Evolutionary conservation across 1,139 yeast species (phyloP).

Genomic region (Candida pseudocylindracea): DNA sequence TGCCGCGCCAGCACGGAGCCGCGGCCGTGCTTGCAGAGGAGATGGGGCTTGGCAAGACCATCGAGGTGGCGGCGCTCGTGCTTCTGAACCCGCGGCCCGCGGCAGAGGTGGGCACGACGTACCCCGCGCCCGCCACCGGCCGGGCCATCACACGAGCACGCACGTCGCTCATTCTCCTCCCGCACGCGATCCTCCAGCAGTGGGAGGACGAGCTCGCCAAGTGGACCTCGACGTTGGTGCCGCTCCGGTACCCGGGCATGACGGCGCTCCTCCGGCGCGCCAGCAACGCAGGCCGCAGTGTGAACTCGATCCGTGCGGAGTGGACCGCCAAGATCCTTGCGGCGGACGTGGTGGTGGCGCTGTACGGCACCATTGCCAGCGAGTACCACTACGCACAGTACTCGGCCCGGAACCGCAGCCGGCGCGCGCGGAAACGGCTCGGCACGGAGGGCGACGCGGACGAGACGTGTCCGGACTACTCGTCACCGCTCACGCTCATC

Average conservation of each 20-base stretch:
- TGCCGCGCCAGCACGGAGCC: slow-evolving; percentile 16
- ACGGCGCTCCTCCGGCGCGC: no score
- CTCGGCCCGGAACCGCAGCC: slow-evolving; percentile 22
- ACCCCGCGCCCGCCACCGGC: no score
- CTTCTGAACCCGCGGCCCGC: slow-evolving; percentile 30
- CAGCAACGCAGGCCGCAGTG: no score
- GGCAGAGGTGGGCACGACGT: slow-evolving; percentile 16
- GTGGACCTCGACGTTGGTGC: no score
- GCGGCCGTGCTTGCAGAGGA: slow-evolving; percentile 71
- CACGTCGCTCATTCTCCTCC: slow-evolving; percentile 69
- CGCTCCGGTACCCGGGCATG: no score
- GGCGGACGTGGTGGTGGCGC: slow-evolving; percentile 58
- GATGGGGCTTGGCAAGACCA: slow-evolving; percentile 93
- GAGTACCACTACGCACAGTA: slow-evolving; percentile 73
- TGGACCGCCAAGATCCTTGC: no score
- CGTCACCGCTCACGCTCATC: slow-evolving; percentile 64
- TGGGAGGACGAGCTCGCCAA: slow-evolving; percentile 54
- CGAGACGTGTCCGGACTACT: slow-evolving; percentile 10
- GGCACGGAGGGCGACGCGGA: no score
- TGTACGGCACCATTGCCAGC: slow-evolving; percentile 44
- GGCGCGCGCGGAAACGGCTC: no score
- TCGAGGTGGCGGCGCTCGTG: slow-evolving; percentile 52
- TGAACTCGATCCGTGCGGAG: no score
- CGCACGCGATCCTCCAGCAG: slow-evolving; percentile 60
- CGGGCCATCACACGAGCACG: slow-evolving; percentile 23